Percentiles rank a stretch among this genome's conserved stretches.
Evolutionary conservation across 305 asterid genomes (phyloP).

Genomic region (Fraxinus platypoda): DNA sequence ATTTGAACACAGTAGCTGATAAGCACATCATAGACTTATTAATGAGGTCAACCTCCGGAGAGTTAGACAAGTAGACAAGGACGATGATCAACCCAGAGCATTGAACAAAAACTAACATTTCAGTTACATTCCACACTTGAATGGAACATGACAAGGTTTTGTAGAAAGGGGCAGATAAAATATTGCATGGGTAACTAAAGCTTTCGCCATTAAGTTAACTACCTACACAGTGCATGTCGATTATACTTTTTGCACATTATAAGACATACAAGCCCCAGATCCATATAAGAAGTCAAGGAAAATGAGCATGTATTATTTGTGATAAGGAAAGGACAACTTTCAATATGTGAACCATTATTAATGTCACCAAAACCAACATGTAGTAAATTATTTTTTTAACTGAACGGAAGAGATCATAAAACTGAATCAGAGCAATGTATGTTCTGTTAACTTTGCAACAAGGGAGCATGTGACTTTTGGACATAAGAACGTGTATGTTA

Average conservation of each 20-base stretch:
- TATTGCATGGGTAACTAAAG: background rate
- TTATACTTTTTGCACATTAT: background rate
- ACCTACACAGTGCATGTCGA: conserved; percentile 2
- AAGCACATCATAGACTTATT: background rate
- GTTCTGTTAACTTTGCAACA: background rate
- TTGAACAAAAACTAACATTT: background rate
- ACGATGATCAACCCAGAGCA: background rate
- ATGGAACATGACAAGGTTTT: background rate
- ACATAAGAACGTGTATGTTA: conserved; percentile 9
- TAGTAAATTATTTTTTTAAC: background rate
- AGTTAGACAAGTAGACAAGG: background rate
- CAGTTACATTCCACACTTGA: background rate
- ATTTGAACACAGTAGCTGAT: background rate
- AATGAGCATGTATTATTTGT: background rate
- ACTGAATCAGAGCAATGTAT: background rate
- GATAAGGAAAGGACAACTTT: background rate
- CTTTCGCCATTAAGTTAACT: background rate
- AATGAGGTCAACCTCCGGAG: background rate
- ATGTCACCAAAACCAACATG: conserved; percentile 13
- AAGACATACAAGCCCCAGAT: background rate
- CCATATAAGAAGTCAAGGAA: background rate
- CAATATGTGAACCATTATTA: conserved; percentile 3
- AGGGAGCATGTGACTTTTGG: background rate
- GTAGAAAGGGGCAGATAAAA: background rate
- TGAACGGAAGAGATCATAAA: background rate